A percentile compares a stretch with the other conserved stretches of the same genome.
These are phyloP conservation scores for Penicilliopsis zonata DNA, from an alignment of 495 filamentous ascomycete genomes.

Conservation along the genomic window DNA sequence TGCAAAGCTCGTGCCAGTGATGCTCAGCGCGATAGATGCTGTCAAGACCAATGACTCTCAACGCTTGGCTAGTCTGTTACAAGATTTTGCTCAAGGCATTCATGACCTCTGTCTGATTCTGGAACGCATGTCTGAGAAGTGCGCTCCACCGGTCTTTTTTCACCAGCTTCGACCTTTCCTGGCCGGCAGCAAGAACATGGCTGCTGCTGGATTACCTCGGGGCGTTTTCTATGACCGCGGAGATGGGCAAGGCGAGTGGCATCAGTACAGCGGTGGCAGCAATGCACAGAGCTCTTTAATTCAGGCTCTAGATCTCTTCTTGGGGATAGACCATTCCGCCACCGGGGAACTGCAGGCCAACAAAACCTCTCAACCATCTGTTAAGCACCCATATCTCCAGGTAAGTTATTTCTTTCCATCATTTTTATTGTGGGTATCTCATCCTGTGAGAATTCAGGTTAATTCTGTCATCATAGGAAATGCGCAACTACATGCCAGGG, in stretches of 20 bases:
- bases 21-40: constrained; percentile 74
- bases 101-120: constrained; percentile 66
- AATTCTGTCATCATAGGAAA: constrained; percentile 58
- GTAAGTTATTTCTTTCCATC: constrained; percentile 8
- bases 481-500: constrained; percentile 95
- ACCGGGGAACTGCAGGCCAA: constrained; percentile 56
- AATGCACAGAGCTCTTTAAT: constrained; percentile 93
- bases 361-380: constrained; percentile 1
- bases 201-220: constrained; percentile 72
- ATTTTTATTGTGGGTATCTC: background rate
- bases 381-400: constrained; percentile 18
- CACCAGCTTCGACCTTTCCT: constrained; percentile 83
- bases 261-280: constrained; percentile 75
- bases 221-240: constrained; percentile 83
- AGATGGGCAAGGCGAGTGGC: constrained; percentile 52
- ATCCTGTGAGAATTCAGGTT: too few species aligned
- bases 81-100: constrained; percentile 63
- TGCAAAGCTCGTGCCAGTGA: constrained; percentile 67
- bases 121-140: constrained; percentile 78
- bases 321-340: constrained; percentile 79
- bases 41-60: constrained; percentile 47
- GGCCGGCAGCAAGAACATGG: constrained; percentile 94
- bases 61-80: constrained; percentile 58
- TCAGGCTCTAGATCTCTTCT: constrained; percentile 81
- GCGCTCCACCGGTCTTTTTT: constrained; percentile 80